A percentile compares a stretch with the other conserved stretches of the same genome.
Conservation (phyloP, 2,329 filamentous ascomycete species). For the Aspergillus brunneoviolaceus region DNA sequence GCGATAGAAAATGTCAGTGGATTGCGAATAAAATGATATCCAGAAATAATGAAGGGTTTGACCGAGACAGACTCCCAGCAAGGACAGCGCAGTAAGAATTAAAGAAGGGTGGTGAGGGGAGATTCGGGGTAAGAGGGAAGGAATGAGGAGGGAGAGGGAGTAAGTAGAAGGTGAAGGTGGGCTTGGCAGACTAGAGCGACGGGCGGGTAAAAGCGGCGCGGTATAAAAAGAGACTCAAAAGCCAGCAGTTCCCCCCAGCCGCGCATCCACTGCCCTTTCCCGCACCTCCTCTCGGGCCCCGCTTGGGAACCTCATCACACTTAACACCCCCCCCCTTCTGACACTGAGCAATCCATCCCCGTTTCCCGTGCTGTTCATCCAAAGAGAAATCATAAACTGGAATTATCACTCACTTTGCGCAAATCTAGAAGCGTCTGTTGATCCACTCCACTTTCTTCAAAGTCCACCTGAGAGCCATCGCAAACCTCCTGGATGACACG, state of each 20-base stretch:
- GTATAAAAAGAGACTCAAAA: constrained; percentile 46
- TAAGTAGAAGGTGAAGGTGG: constrained; percentile 8
- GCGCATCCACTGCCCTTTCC: constrained; percentile 27
- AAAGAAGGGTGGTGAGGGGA: background rate
- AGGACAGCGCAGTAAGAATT: background rate
- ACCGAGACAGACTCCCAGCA: background rate
- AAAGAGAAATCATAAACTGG: constrained; percentile 3
- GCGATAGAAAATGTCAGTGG: constrained; percentile 15
- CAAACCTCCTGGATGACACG: constrained; percentile 94
- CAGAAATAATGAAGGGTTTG: background rate
- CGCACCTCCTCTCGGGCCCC: constrained; percentile 34
- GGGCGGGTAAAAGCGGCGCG: constrained; percentile 34
- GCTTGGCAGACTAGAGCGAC: constrained; percentile 23
- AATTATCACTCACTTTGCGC: constrained; percentile 67
- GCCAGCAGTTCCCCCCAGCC: constrained; percentile 38
- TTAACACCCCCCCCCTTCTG: background rate
- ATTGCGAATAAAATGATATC: background rate
- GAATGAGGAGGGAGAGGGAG: constrained; percentile 13
- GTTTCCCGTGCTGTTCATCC: constrained; percentile 6
- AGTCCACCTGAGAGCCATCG: constrained; percentile 86
- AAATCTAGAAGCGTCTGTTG: constrained; percentile 83
- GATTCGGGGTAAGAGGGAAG: constrained; percentile 5
- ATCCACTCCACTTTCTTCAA: constrained; percentile 93
- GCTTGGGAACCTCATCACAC: constrained; percentile 22
- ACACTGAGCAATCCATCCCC: background rate